phyloP scores from a whole-genome alignment of 192 early-diverging fungal species.

The Coemansia sp. region DNA sequence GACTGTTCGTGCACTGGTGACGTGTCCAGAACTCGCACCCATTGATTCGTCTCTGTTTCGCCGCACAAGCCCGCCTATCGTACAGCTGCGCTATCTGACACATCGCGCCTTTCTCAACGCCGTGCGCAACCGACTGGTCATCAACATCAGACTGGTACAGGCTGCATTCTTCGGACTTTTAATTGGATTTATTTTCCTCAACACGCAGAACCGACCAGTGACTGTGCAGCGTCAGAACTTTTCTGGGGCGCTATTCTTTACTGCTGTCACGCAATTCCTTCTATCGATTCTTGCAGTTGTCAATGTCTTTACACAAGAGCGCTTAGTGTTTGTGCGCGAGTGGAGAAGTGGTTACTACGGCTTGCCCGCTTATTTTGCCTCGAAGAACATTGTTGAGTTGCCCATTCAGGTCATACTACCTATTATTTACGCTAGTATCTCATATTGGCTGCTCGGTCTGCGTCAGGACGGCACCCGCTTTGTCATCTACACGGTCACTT shows the following conservation, averaged over 20 bases:
- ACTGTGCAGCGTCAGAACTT: constrained; percentile 53
- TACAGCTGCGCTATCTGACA: constrained; percentile 52
- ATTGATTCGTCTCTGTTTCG: constrained; percentile 26
- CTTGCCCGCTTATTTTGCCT: constrained; percentile 56
- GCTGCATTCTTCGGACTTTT: constrained; percentile 52
- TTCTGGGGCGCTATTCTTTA: constrained; percentile 58
- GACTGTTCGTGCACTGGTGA: constrained; percentile 15
- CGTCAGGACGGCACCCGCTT: constrained; percentile 41
- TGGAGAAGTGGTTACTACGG: constrained; percentile 58
- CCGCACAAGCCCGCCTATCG: constrained; percentile 17
- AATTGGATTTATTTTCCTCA: constrained; percentile 57
- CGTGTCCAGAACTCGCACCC: constrained; percentile 25
- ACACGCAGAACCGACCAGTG: constrained; percentile 34
- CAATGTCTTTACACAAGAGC: constrained; percentile 56
- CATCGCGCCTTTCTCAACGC: constrained; percentile 46
- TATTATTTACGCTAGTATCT: constrained; percentile 41
- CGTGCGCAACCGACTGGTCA: constrained; percentile 54
- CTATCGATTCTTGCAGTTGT: constrained; percentile 48
- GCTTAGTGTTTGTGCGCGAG: constrained; percentile 60
- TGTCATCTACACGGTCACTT: constrained; percentile 38
- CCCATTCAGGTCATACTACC: constrained; percentile 56
- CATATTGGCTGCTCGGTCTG: constrained; percentile 61
- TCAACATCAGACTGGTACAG: constrained; percentile 53
- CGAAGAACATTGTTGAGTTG: constrained; percentile 59
- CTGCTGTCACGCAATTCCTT: constrained; percentile 50